These are phyloP conservation scores for Corchorus capsularis DNA, from an alignment of 345 rosid genomes.

Conservation along the genomic window DNA sequence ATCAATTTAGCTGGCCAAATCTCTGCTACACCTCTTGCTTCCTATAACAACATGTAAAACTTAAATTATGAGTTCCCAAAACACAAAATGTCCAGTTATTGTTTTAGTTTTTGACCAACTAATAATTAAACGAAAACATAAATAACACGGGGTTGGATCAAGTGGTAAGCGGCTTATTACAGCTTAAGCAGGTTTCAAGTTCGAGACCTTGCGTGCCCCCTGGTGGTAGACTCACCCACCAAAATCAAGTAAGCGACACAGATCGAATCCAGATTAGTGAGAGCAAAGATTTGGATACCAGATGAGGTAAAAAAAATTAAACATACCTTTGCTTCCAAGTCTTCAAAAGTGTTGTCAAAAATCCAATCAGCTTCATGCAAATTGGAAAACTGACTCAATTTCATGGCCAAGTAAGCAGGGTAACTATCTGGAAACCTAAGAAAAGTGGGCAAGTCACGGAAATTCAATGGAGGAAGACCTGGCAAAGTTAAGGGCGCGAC, in stretches of 20 bases:
- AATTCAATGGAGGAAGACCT: conserved; percentile 54
- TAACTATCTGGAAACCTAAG: conserved; percentile 42
- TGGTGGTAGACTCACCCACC: too few species aligned
- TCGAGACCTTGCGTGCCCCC: too few species aligned
- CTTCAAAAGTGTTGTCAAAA: conserved; percentile 55
- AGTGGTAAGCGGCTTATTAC: too few species aligned
- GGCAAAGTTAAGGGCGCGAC: conserved; percentile 41
- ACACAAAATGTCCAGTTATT: too few species aligned
- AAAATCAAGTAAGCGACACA: too few species aligned
- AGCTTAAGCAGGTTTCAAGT: too few species aligned
- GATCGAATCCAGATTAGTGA: too few species aligned
- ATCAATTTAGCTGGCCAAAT: conserved; percentile 65
- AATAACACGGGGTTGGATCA: too few species aligned
- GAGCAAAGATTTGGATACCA: too few species aligned
- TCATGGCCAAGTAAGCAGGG: conserved; percentile 57
- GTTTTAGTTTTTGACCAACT: too few species aligned
- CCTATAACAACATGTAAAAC: conserved; percentile 23
- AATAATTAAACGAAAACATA: too few species aligned
- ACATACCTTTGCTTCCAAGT: conserved; percentile 56
- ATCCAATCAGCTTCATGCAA: conserved; percentile 62
- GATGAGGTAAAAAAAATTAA: too few species aligned
- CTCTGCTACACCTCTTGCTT: conserved; percentile 39
- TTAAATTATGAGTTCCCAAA: background rate
- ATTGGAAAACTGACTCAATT: conserved; percentile 55
- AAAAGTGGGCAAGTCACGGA: conserved; percentile 58